Evolutionary conservation across 331 rosid genomes (phyloP).

Genomic region (Quercus tomentella): DNA sequence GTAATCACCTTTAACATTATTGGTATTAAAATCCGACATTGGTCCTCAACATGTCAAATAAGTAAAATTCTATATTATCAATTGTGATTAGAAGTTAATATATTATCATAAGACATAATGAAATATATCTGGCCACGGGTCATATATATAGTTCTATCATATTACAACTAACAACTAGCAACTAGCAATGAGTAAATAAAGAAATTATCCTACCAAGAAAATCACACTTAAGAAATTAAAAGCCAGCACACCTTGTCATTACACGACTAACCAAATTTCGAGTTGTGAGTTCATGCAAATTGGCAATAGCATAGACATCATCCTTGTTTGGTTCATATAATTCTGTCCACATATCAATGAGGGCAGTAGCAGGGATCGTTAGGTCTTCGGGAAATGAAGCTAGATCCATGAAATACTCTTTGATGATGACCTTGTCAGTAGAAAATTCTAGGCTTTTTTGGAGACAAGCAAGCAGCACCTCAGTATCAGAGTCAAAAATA

Average conservation of each 20-base stretch:
- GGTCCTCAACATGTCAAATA: neutral
- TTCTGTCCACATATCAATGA: conserved; percentile 54
- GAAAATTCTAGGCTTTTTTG: too few species aligned
- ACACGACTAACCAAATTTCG: conserved; percentile 36
- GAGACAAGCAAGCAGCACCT: too few species aligned
- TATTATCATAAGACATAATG: conserved; percentile 5
- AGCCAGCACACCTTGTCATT: conserved; percentile 39
- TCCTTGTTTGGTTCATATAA: conserved; percentile 25
- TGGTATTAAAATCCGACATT: neutral
- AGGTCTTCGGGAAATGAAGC: conserved; percentile 57
- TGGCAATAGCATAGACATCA: conserved; percentile 25
- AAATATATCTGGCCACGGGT: conserved; percentile 28
- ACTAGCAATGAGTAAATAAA: neutral
- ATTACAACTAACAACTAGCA: conserved; percentile 8
- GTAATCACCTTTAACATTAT: neutral
- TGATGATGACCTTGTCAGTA: conserved; percentile 1
- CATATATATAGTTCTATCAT: neutral
- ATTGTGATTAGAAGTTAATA: neutral
- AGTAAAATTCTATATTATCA: neutral
- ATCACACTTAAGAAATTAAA: neutral
- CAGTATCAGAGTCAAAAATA: conserved; percentile 22
- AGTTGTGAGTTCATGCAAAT: conserved; percentile 17
- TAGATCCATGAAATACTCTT: conserved; percentile 43
- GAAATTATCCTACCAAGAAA: neutral
- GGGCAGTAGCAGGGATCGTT: conserved; percentile 42